phyloP scores from a whole-genome alignment of 164 flowering plant genomes.

The Taxillus chinensis region DNA sequence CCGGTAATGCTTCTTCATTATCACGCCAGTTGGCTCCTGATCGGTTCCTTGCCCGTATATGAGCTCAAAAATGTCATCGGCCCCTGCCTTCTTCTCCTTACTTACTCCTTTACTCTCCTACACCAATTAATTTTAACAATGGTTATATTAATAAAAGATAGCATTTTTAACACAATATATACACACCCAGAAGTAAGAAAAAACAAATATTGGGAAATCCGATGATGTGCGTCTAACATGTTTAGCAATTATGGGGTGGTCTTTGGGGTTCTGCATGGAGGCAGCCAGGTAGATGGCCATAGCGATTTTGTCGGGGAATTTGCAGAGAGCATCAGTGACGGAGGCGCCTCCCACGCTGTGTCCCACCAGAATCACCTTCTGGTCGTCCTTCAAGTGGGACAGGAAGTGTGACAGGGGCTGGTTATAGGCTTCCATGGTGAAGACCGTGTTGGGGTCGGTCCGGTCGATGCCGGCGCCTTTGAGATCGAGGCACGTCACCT shows the following conservation, averaged over 20 bases:
- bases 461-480: conserved; percentile 23
- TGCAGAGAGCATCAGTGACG: background rate
- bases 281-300: background rate
- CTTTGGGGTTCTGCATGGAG: background rate
- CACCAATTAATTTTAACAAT: no score
- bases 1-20: background rate
- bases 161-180: no score
- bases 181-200: no score
- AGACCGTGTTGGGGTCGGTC: conserved; percentile 18
- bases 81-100: background rate
- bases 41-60: background rate
- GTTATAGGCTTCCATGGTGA: conserved; percentile 18
- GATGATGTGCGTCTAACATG: background rate
- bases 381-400: conserved; percentile 12
- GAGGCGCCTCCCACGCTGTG: background rate
- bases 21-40: background rate
- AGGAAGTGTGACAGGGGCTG: conserved; percentile 25
- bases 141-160: no score
- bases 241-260: background rate
- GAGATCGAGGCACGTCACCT: conserved; percentile 29
- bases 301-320: background rate
- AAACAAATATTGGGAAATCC: no score
- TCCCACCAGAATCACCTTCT: conserved; percentile 1
- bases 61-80: background rate
- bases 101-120: no score